Percentiles rank a stretch among this genome's conserved stretches.
phyloP scores from a whole-genome alignment of 164 flowering plant genomes.

The Nymphaea colorata region DNA sequence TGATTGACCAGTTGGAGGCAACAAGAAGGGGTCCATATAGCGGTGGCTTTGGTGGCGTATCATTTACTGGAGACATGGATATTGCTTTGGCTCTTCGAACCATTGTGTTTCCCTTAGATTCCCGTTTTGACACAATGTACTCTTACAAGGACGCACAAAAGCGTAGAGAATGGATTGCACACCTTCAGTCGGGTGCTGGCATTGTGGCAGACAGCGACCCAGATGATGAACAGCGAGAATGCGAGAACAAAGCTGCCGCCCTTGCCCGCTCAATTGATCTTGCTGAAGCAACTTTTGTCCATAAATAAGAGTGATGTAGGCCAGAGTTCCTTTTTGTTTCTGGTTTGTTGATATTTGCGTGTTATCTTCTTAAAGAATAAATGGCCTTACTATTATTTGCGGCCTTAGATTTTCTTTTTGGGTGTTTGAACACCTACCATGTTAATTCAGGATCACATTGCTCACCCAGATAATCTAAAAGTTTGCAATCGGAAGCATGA shows the following conservation, averaged over 20 bases:
- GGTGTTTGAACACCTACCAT: not conserved
- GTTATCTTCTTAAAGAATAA: not conserved
- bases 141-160: constrained; percentile 53
- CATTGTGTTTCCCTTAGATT: constrained; percentile 64
- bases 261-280: constrained; percentile 88
- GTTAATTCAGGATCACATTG: too few relatives aligned
- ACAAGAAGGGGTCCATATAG: constrained; percentile 84
- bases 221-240: constrained; percentile 68
- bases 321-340: not conserved
- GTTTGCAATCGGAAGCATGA: too few relatives aligned
- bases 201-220: constrained; percentile 86
- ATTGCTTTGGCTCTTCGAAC: constrained; percentile 85
- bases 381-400: not conserved
- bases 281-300: constrained; percentile 71
- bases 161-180: constrained; percentile 87
- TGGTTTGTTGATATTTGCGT: too few relatives aligned
- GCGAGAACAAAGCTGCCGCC: constrained; percentile 85
- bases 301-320: constrained; percentile 6
- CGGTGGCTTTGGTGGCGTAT: constrained; percentile 88
- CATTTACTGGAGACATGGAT: constrained; percentile 82
- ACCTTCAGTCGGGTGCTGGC: constrained; percentile 87
- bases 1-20: constrained; percentile 74
- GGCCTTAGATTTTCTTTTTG: not conserved
- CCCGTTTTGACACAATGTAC: constrained; percentile 66
- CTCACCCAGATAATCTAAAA: too few relatives aligned